Conservation (phyloP, 2,329 filamentous ascomycete species). For the Macrophomina phaseolina region DNA sequence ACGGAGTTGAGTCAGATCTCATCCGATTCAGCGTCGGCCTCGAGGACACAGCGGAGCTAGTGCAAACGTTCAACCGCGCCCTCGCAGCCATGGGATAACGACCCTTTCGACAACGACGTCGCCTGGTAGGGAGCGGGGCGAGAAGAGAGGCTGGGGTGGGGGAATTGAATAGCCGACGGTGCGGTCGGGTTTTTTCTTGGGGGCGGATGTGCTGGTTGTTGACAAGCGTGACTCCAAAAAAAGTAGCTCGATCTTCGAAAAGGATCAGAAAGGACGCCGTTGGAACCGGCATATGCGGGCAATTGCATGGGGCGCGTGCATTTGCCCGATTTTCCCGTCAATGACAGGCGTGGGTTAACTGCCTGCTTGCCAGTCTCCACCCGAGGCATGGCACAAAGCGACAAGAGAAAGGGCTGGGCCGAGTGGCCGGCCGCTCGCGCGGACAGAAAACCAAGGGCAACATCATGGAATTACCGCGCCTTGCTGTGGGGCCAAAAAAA, state of each 20-base stretch:
- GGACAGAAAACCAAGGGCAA: neutral
- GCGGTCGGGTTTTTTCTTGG: constrained; percentile 15
- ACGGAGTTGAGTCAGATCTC: constrained; percentile 80
- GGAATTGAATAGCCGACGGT: constrained; percentile 21
- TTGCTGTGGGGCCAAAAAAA: constrained; percentile 8
- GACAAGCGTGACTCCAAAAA: constrained; percentile 9
- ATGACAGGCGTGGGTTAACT: constrained; percentile 8
- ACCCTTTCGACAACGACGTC: neutral
- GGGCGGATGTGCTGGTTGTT: neutral
- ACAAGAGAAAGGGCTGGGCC: constrained; percentile 2
- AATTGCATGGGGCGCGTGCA: neutral
- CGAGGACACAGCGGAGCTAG: constrained; percentile 74
- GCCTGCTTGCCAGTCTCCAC: neutral
- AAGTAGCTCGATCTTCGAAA: constrained; percentile 24
- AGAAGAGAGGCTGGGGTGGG: neutral
- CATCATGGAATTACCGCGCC: constrained; percentile 18
- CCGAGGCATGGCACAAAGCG: constrained; percentile 6
- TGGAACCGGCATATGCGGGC: constrained; percentile 18
- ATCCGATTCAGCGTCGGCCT: constrained; percentile 89
- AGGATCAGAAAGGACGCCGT: constrained; percentile 23
- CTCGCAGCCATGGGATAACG: constrained; percentile 60
- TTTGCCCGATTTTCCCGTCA: constrained; percentile 5
- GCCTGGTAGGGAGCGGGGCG: neutral
- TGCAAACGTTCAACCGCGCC: constrained; percentile 69
- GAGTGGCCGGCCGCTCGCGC: constrained; percentile 2